Evolutionary conservation across 2,329 filamentous ascomycete genomes (phyloP).

Genomic region (Phaeophleospora eucalypticola): DNA sequence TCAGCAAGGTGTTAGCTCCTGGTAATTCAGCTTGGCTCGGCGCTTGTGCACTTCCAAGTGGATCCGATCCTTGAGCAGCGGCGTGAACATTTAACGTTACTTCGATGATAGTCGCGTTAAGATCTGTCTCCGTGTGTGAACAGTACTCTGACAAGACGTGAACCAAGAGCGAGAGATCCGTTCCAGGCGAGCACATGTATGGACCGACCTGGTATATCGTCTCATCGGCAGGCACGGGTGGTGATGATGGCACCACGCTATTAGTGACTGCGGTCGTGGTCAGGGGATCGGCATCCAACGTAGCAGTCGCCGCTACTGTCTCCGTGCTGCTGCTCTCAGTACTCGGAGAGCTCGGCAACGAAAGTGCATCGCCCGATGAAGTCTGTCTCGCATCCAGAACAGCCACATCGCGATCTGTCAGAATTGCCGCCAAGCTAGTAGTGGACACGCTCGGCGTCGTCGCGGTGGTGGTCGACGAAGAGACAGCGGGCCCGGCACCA

Average conservation of each 20-base stretch:
- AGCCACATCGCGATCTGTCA: neutral
- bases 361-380: slow-evolving; percentile 2
- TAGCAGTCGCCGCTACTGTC: slow-evolving; percentile 6
- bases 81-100: slow-evolving; percentile 59
- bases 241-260: no score
- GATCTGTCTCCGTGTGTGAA: slow-evolving; percentile 48
- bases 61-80: slow-evolving; percentile 43
- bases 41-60: slow-evolving; percentile 42
- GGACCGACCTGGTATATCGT: slow-evolving; percentile 44
- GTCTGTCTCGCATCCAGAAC: neutral
- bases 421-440: slow-evolving; percentile 4
- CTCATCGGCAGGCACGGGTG: slow-evolving; percentile 6
- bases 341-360: slow-evolving; percentile 4
- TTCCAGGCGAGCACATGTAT: slow-evolving; percentile 50
- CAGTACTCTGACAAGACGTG: slow-evolving; percentile 53
- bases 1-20: slow-evolving; percentile 40
- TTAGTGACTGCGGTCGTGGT: slow-evolving; percentile 4
- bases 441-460: slow-evolving; percentile 6
- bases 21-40: slow-evolving; percentile 42
- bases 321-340: neutral
- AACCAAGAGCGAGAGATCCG: slow-evolving; percentile 50
- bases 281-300: slow-evolving; percentile 5
- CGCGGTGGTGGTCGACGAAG: slow-evolving; percentile 15
- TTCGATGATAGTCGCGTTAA: slow-evolving; percentile 52
- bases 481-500: slow-evolving; percentile 5